phyloP scores from a whole-genome alignment of 2,329 filamentous ascomycete species.

The Allantophomopsis lycopodina region DNA sequence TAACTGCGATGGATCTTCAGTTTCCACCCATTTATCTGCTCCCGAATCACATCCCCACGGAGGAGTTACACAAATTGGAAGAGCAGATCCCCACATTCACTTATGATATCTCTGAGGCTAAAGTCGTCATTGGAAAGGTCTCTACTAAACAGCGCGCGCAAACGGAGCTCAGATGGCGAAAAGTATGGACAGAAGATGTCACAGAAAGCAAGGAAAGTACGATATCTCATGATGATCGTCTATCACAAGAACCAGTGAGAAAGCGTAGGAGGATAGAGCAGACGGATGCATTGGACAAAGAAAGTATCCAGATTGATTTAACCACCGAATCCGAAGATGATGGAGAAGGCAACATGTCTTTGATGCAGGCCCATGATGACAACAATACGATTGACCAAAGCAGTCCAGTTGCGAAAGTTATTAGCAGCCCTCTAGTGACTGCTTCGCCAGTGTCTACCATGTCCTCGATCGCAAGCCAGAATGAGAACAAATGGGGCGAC shows the following conservation, averaged over 20 bases:
- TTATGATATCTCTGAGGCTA: conserved; percentile 57
- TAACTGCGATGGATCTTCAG: conserved; percentile 7
- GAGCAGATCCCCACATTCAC: conserved; percentile 51
- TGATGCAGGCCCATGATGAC: not conserved
- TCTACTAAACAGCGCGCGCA: conserved; percentile 54
- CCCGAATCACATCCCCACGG: conserved; percentile 49
- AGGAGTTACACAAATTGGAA: conserved; percentile 51
- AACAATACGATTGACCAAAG: not conserved
- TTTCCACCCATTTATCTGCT: conserved; percentile 51
- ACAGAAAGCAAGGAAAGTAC: not conserved
- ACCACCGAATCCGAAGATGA: conserved; percentile 21
- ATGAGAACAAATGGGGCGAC: conserved; percentile 2
- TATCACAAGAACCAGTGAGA: conserved; percentile 3
- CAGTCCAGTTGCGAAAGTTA: not conserved
- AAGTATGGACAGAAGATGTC: conserved; percentile 20
- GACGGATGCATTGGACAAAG: not conserved
- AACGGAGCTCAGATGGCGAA: conserved; percentile 57
- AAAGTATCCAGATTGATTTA: conserved; percentile 12
- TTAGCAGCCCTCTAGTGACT: not conserved
- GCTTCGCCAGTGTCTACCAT: not conserved
- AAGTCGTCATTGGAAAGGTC: conserved; percentile 62
- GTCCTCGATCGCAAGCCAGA: not conserved
- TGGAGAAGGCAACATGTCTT: conserved; percentile 7
- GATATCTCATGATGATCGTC: not conserved
- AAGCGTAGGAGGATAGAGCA: conserved; percentile 5